Evolutionary conservation across 441 rosid species (phyloP).

Genomic region (Manihot esculenta): DNA sequence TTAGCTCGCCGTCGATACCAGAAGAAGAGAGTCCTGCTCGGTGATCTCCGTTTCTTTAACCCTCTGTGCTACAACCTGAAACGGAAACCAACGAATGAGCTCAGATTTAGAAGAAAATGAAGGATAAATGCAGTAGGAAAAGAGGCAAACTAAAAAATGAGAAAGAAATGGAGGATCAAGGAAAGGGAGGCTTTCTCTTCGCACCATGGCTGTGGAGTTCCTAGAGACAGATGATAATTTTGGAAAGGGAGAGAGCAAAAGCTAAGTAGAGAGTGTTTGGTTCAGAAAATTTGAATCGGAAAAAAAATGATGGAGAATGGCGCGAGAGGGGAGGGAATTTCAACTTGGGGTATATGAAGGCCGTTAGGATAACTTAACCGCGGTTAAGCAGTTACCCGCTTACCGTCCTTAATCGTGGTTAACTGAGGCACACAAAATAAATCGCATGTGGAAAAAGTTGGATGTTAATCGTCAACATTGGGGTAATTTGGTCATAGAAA

Average conservation of each 20-base stretch:
- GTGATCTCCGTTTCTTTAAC: conserved; percentile 92
- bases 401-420: conserved; percentile 1
- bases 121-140: background rate
- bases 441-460: background rate
- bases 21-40: conserved; percentile 93
- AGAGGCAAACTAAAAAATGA: conserved; percentile 10
- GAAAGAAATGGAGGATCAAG: conserved; percentile 9
- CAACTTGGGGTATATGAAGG: conserved; percentile 16
- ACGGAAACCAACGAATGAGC: background rate
- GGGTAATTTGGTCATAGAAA: background rate
- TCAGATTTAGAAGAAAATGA: conserved; percentile 8
- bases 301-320: conserved; percentile 20
- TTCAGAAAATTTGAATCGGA: conserved; percentile 34
- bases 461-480: too few relatives aligned
- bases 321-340: conserved; percentile 20
- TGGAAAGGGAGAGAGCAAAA: conserved; percentile 6
- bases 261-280: conserved; percentile 11
- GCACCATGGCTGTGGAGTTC: conserved; percentile 50
- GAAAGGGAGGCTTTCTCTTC: conserved; percentile 17
- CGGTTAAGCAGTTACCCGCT: conserved; percentile 15
- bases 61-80: conserved; percentile 79
- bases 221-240: conserved; percentile 14
- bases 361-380: conserved; percentile 21
- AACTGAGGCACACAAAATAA: background rate
- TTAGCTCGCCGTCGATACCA: conserved; percentile 43